These are phyloP conservation scores for Ceratobasidium sp. DNA, from an alignment of 1,284 basidiomycete species.

Conservation along the genomic window DNA sequence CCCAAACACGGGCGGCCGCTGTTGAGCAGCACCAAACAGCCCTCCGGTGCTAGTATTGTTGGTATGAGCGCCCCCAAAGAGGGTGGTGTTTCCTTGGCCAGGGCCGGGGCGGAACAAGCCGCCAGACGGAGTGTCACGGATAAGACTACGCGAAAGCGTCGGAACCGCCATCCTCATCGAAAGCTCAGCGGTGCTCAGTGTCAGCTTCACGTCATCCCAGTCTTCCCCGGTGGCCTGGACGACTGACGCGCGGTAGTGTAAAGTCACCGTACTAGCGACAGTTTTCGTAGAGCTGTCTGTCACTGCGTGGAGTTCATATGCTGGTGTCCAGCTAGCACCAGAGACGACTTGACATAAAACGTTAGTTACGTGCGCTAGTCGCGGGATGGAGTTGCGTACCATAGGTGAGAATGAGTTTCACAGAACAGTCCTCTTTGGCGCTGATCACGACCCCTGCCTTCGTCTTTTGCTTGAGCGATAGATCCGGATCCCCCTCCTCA, in stretches of 20 bases:
- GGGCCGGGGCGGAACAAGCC: neutral
- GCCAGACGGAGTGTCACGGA: neutral
- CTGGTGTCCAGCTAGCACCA: conserved; percentile 63
- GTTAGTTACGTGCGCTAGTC: conserved; percentile 1
- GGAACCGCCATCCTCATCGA: conserved; percentile 49
- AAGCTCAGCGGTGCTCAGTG: conserved; percentile 61
- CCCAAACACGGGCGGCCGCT: neutral
- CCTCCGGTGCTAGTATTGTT: too few species aligned
- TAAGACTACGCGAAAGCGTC: conserved; percentile 35
- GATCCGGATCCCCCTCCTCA: conserved; percentile 57
- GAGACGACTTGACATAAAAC: conserved; percentile 60
- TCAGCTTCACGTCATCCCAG: conserved; percentile 64
- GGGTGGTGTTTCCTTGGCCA: too few species aligned
- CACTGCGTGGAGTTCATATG: conserved; percentile 67
- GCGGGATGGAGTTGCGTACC: conserved; percentile 56
- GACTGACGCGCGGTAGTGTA: conserved; percentile 68
- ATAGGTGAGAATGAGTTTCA: conserved; percentile 66
- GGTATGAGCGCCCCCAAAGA: too few species aligned
- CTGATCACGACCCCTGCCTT: conserved; percentile 47
- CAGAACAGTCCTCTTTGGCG: conserved; percentile 55
- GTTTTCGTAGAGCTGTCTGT: conserved; percentile 58
- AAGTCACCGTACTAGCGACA: conserved; percentile 58
- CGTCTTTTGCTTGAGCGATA: conserved; percentile 50
- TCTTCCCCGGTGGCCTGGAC: conserved; percentile 69
- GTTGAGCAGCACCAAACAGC: neutral